Percentiles rank a stretch among this genome's conserved stretches.
phyloP scores from a whole-genome alignment of 1,284 basidiomycete species.

The Rugosomyces carneus region DNA sequence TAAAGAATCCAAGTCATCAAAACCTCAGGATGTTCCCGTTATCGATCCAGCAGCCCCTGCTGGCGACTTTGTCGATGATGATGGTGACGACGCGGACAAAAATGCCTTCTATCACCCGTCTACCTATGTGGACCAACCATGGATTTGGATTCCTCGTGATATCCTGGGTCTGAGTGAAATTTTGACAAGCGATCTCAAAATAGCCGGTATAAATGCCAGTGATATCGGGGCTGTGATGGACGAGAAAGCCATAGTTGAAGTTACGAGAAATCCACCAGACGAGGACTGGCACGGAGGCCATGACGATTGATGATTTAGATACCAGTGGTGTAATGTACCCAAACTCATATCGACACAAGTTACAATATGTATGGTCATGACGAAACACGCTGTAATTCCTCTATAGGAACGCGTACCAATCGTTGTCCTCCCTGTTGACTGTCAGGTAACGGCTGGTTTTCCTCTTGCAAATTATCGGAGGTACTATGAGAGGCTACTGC shows the following conservation, averaged over 20 bases:
- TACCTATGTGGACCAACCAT: conserved; percentile 51
- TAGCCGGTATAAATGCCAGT: conserved; percentile 38
- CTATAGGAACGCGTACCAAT: conserved; percentile 61
- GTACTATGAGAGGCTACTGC: conserved; percentile 40
- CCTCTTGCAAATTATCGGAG: conserved; percentile 20
- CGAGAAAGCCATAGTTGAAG: conserved; percentile 45
- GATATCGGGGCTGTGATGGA: conserved; percentile 46
- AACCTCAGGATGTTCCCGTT: conserved; percentile 4
- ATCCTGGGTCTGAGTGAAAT: conserved; percentile 48
- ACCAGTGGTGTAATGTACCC: not conserved
- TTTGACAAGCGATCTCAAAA: conserved; percentile 42
- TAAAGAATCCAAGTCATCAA: conserved; percentile 6
- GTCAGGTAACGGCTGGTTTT: conserved; percentile 20
- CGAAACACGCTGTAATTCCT: conserved; percentile 27
- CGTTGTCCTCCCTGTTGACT: conserved; percentile 28
- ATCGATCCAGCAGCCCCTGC: conserved; percentile 23
- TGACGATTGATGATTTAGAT: conserved; percentile 16
- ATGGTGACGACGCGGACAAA: conserved; percentile 28
- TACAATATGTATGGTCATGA: conserved; percentile 5
- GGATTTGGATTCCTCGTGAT: conserved; percentile 64
- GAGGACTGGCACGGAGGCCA: conserved; percentile 40
- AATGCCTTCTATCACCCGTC: conserved; percentile 61
- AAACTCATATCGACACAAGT: not conserved
- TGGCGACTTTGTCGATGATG: conserved; percentile 22
- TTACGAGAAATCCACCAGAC: conserved; percentile 44